Base-by-base conservation (phyloP, 208 protist species). In the Leishmania tropica region DNA sequence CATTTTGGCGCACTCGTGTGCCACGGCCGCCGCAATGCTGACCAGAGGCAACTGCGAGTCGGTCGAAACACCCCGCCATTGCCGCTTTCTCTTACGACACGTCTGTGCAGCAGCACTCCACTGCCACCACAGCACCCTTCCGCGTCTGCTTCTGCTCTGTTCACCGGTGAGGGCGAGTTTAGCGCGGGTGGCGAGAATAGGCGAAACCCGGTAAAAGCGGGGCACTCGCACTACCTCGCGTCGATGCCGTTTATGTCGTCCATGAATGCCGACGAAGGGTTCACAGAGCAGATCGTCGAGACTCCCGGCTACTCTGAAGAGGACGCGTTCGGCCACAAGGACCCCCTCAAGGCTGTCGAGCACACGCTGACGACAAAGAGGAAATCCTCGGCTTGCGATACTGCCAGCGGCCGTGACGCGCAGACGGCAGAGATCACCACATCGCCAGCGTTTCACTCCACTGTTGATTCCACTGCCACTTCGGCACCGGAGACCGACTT, bases 241-340 rank as follows among this genome's bases (percentile, higher is more conserved):
- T 54, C 70, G 28, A 74, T 51, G 24, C 17, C 70, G 70, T 54
- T 54, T 6, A 15, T 62, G 45, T 45, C 51, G 31, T 28, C 35
- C 17, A 40, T 76, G 51, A 19, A 62, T 28, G 73, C 54, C 7
- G 21, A 54, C 4, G 76, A 80, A 31, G 78, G 74, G 53, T 83
- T 86, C n/a, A 65, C 83, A 19, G 80, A 78, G 56, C 62, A 72
- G 40, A 75, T 35, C 54, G 15, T 67, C 31, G 31, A 60, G 35
- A 87, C 81, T 58, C 86, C 84, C 1, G 91, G 91, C n/a, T 60
- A 78, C 71, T 88, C 85, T 40, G 80, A 84, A n/a, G 86, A 89
- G 21, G 91, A 95, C 80, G 89, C 88, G 24, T 88, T 90, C 62
- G 87, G 89, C 11, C 85, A 91, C 64, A 74, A 67, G n/a, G 90